Base-by-base conservation (phyloP, 768 basidiomycete species). In the Clitopilus passeckerianus region DNA sequence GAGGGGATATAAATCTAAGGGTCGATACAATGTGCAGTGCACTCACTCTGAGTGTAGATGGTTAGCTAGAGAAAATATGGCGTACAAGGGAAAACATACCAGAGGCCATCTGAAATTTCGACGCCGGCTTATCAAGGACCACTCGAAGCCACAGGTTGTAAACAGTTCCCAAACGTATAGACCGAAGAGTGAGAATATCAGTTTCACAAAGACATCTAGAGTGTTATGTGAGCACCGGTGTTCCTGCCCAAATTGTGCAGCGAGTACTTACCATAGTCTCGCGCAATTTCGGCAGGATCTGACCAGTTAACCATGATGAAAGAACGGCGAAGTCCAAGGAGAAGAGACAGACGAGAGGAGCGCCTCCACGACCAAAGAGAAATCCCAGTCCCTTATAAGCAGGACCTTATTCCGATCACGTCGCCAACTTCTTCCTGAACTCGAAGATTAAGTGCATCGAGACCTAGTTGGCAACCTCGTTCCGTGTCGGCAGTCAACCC, bases 101-200 rank as follows among this genome's bases (percentile, higher is more conserved):
- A 90, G 72, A 61, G 89, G 87, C 86, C 86, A 89, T 30, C 82
- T 79, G 62, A 88, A 83, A 65, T 73, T 79, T 50, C 87, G 81
- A 57, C 78, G 76, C n/a, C 80, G 67, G 27, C 76, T 79, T 43
- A 89, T 58, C 33, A 90, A 68, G 24, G 87, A 86, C 80, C 81
- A 82, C 64, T 91, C 89, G 62, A 91, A 90, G 61, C 79, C 78
- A 59, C 71, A 81, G 15, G 89, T 88, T 64, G 77, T 72, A 62
- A 84, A 77, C 43, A 90, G 61, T 65, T 90, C 89, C 87, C 87
- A 90, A 27, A 86, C 56, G 63, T 87, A 86, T 54, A 86, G 70
- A 16, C 89, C 89, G 61, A 85, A 86, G 57, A 87, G 76, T n/a
- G 75, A 73, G 64, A 86, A 86, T 24, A 86, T 77, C 43, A 88